Evolutionary conservation across 495 filamentous ascomycete genomes (phyloP), one percentile per base, ranked within the genome.

Genomic region (Penicillium riverlandense): DNA sequence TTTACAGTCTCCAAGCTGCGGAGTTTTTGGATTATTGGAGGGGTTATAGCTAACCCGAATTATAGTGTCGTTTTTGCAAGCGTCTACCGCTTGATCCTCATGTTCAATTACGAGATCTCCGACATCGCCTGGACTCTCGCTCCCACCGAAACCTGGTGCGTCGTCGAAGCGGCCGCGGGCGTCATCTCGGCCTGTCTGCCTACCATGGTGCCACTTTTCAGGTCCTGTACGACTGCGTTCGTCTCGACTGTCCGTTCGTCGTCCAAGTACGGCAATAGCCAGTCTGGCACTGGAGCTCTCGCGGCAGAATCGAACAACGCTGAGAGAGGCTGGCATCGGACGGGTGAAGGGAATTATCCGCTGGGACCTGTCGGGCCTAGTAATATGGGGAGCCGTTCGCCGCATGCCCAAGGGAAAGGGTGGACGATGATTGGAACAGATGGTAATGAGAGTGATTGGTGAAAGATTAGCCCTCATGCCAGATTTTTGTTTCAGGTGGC

Each of bases 151-250:
- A 53, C 45, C 10, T 58, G 54, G 54, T 53, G 50, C 13, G 54
- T 58, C 8, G 45, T 58, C 38, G 54, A 58, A 40, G 38, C 34
- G 29, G 45, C 41, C 6, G 48, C 48, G 7, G 55, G 51, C 2
- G 41, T 58, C 1, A 54, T 58, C 32, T 49, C 44, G n/a, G 55
- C 51, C n/a, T 58, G 55, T 45, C 40, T 58, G 14, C 48, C 55
- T 7, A 58, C 55, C 11, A 29, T 47, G 8, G 33, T 44, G 29
- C 54, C 54, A 1, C 32, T 57, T n/a, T 29, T 48, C 40, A 48
- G 27, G 9, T 31, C 36, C 4, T 38, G 39, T 29, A 48, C 45
- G 10, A 48, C 10, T 4, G 12, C 39, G n/a, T 22, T 48, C 22
- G 15, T 48, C 5, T 48, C 40, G 6, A 43, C 39, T 9, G 35